phyloP scores from a whole-genome alignment of 1,139 yeast species.

The Candida anutae region DNA sequence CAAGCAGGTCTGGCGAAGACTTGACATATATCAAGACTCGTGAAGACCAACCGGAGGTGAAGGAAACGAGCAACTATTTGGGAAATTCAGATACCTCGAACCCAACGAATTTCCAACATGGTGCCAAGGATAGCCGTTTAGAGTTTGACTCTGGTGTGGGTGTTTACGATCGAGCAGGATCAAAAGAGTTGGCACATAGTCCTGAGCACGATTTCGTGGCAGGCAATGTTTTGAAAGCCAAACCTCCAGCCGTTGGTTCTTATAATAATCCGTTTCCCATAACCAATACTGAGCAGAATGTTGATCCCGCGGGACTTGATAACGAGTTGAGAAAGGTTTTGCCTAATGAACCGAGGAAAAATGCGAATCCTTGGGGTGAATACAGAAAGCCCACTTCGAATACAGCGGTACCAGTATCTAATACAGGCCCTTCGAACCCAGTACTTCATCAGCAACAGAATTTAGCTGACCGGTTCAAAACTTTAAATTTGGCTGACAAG shows the following conservation, averaged over 20 bases:
- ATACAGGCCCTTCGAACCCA: not conserved
- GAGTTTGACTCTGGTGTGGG: no score
- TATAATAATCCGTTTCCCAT: slow-evolving; percentile 1
- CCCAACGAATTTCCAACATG: no score
- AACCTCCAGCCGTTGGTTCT: not conserved
- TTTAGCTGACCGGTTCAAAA: slow-evolving; percentile 3
- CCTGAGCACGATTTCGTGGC: no score
- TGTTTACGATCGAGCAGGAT: no score
- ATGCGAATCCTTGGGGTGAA: slow-evolving; percentile 17
- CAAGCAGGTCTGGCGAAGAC: not conserved
- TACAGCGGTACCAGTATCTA: slow-evolving; percentile 3
- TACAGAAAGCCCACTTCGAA: slow-evolving; percentile 5
- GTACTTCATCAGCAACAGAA: not conserved
- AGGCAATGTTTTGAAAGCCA: not conserved
- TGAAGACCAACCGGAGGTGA: not conserved
- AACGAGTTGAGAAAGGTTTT: slow-evolving; percentile 1
- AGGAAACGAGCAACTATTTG: no score
- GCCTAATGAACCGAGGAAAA: slow-evolving; percentile 3
- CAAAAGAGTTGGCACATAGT: no score
- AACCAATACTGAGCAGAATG: not conserved
- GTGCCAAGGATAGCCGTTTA: no score
- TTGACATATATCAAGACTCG: not conserved
- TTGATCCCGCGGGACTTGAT: slow-evolving; percentile 3
- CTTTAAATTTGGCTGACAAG: slow-evolving; percentile 4
- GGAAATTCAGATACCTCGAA: no score